Conservation (phyloP, 148 eudicot genomes). For the Silene conica region DNA sequence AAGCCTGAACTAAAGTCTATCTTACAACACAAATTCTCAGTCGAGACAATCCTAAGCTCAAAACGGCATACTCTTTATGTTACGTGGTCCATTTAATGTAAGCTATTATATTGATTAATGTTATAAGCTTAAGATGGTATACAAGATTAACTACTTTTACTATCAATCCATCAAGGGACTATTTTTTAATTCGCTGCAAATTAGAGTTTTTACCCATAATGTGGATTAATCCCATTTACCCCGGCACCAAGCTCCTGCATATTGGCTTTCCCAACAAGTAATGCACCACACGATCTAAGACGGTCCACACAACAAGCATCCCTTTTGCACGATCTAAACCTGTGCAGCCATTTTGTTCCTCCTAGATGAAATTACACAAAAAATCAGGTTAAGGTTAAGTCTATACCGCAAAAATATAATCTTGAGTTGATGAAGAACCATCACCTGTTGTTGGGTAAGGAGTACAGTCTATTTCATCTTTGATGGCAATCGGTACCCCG, state of each 20-base stretch:
- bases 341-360: constrained; percentile 96
- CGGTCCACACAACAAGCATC: constrained; percentile 80
- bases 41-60: too few relatives aligned
- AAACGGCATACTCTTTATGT: too few relatives aligned
- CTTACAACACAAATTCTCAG: too few relatives aligned
- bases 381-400: neutral
- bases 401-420: neutral
- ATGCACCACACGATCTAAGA: constrained; percentile 76
- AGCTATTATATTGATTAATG: too few relatives aligned
- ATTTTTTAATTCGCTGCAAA: too few relatives aligned
- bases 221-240: constrained; percentile 97
- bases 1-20: neutral
- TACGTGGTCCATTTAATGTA: too few relatives aligned
- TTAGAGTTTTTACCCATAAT: constrained; percentile 60
- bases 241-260: constrained; percentile 99
- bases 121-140: too few relatives aligned
- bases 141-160: too few relatives aligned
- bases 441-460: constrained; percentile 98
- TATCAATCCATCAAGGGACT: too few relatives aligned
- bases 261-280: constrained; percentile 92
- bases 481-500: constrained; percentile 87
- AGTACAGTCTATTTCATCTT: constrained; percentile 92
- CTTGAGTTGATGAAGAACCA: neutral
- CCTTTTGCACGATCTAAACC: constrained; percentile 52
- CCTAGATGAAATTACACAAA: constrained; percentile 35